Evolutionary conservation across 768 basidiomycete genomes (phyloP), one percentile per base, ranked within the genome.

Genomic region (Pleurotus sapidus): DNA sequence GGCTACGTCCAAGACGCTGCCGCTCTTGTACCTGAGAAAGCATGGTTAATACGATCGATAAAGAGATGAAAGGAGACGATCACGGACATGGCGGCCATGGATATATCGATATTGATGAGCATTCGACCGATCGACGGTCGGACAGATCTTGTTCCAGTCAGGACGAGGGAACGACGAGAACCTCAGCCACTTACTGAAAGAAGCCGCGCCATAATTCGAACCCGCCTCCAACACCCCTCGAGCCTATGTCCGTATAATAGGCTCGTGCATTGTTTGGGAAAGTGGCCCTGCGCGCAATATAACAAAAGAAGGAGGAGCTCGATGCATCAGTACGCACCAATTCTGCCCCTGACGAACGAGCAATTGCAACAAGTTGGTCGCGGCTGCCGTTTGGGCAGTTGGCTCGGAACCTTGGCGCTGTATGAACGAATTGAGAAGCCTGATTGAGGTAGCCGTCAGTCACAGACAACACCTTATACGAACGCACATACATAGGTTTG

Each of bases 141-240:
- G 39, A 83, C 78, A 46, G 77, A 80, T 59, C 80, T 82, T 14
- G 5, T 4, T 45, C 5, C 14, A 27, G 38, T 45, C 12, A 60
- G 8, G n/a, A 20, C 11, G 14, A 17, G 49, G 30, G 30, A 9
- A 11, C 8, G 30, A 34, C 8, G 8, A 34, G 2, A 0, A 45
- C 8, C 7, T 8, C 27, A 42, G 4, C n/a, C 24, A 63, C 77
- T 25, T 55, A 83, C 83, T 82, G 81, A 56, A 76, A 83, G 43
- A 72, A 81, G 0, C 83, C 83, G 6, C 75, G 68, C 68, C 79
- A 76, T 0, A 84, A 57, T 39, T 80, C 77, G 0, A 84, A 61
- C 2, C 74, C 74, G 3, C 60, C 45, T 12, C 63, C 58, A 46
- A 65, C 27, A 39, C 42, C 24, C 43, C 47, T 61, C 14, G 57